Evolutionary conservation across 805 yeast genomes (phyloP).

Genomic region (Pichia eremophila): DNA sequence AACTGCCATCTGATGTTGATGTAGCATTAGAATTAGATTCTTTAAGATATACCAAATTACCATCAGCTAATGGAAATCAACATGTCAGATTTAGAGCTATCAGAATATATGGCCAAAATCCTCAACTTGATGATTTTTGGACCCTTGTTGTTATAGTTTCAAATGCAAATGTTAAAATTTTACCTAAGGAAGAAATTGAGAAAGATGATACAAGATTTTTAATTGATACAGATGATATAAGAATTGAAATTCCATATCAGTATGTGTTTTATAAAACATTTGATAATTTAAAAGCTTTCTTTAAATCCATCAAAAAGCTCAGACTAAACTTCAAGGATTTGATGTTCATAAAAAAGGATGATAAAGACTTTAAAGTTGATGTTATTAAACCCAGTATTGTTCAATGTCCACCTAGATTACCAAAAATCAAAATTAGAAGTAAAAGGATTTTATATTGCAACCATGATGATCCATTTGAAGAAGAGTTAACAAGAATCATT

Average conservation of each 20-base stretch:
- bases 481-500: slow-evolving; percentile 53
- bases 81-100: slow-evolving; percentile 16
- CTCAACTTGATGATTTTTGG: slow-evolving; percentile 21
- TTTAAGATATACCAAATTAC: slow-evolving; percentile 12
- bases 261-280: slow-evolving; percentile 69
- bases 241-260: slow-evolving; percentile 54
- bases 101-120: slow-evolving; percentile 23
- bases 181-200: background rate
- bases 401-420: slow-evolving; percentile 39
- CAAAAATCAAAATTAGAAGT: slow-evolving; percentile 47
- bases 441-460: slow-evolving; percentile 50
- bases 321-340: slow-evolving; percentile 18
- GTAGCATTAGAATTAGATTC: slow-evolving; percentile 23
- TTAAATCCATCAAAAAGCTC: slow-evolving; percentile 60
- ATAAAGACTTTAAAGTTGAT: slow-evolving; percentile 25
- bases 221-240: slow-evolving; percentile 17
- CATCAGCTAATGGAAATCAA: slow-evolving; percentile 10
- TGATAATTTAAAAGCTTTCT: slow-evolving; percentile 69
- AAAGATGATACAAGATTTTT: slow-evolving; percentile 9
- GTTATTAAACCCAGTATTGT: slow-evolving; percentile 24
- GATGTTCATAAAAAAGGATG: slow-evolving; percentile 14
- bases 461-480: slow-evolving; percentile 88
- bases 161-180: background rate
- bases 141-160: slow-evolving; percentile 13
- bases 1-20: slow-evolving; percentile 21